These are phyloP conservation scores for Rutidosis leptorrhynchoides DNA, from an alignment of 129 eudicot species.

Conservation along the genomic window DNA sequence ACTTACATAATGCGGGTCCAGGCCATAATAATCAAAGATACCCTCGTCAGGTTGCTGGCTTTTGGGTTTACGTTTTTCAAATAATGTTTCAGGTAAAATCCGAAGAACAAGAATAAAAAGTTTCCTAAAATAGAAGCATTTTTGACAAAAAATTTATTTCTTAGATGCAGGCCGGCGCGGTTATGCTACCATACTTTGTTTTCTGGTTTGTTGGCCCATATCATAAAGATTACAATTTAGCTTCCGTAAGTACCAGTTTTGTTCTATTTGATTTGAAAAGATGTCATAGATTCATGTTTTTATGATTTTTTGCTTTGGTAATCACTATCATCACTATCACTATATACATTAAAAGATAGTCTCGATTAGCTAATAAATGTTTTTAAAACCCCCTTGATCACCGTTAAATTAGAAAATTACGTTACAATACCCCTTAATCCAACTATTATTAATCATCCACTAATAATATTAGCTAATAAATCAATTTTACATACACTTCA, in stretches of 20 bases:
- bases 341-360: too few species aligned
- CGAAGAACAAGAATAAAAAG: neutral
- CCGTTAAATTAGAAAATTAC: too few species aligned
- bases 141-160: neutral
- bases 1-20: conserved; percentile 21
- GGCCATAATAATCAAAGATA: conserved; percentile 24
- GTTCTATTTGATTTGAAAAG: neutral
- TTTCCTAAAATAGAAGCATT: neutral
- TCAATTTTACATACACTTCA: too few species aligned
- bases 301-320: neutral
- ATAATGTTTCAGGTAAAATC: conserved; percentile 79
- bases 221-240: conserved; percentile 66
- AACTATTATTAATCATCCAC: too few species aligned
- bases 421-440: too few species aligned
- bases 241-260: conserved; percentile 60
- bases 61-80: conserved; percentile 74
- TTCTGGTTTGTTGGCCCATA: conserved; percentile 92
- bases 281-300: neutral
- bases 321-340: too few species aligned
- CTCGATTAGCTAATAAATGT: too few species aligned
- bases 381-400: too few species aligned
- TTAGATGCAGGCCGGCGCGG: conserved; percentile 99
- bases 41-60: conserved; percentile 59
- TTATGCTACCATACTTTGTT: conserved; percentile 84
- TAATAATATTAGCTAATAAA: too few species aligned